Evolutionary conservation across 1,284 basidiomycete species (phyloP).

Genomic region (Heterobasidion annosum): DNA sequence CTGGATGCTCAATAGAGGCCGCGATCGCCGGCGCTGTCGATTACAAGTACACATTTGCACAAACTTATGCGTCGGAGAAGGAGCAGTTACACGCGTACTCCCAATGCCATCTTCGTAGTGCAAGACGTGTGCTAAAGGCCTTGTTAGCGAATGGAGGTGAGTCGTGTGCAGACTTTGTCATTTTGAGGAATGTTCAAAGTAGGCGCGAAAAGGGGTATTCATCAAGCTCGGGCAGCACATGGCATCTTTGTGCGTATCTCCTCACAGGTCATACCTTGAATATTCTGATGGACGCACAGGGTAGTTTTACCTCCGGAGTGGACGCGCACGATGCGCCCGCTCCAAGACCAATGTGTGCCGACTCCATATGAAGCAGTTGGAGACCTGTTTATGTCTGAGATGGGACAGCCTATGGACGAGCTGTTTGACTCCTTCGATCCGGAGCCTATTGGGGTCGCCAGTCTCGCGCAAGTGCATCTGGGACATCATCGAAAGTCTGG

Average conservation of each 20-base stretch:
- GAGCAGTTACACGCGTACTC: slow-evolving; percentile 54
- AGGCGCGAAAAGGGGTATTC: slow-evolving; percentile 57
- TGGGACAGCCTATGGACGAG: slow-evolving; percentile 55
- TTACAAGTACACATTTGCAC: slow-evolving; percentile 75
- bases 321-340: slow-evolving; percentile 55
- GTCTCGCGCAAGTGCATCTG: slow-evolving; percentile 91
- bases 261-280: slow-evolving; percentile 17
- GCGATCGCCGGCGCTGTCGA: slow-evolving; percentile 66
- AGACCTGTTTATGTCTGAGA: slow-evolving; percentile 63
- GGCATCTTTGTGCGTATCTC: slow-evolving; percentile 44
- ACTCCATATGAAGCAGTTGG: slow-evolving; percentile 67
- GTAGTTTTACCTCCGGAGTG: slow-evolving; percentile 76
- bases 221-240: slow-evolving; percentile 94
- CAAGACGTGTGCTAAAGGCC: slow-evolving; percentile 67
- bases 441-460: slow-evolving; percentile 91
- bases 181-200: background rate
- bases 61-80: slow-evolving; percentile 46
- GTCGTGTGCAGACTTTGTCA: slow-evolving; percentile 11
- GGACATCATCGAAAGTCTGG: slow-evolving; percentile 70
- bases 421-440: slow-evolving; percentile 82
- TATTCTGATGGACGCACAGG: slow-evolving; percentile 17
- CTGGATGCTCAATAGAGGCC: slow-evolving; percentile 31
- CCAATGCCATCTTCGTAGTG: slow-evolving; percentile 77
- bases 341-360: slow-evolving; percentile 83
- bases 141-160: slow-evolving; percentile 81